Percentiles rank a stretch among this genome's conserved stretches.
phyloP scores from a whole-genome alignment of 371 early-diverging fungal genomes.

The Chytridiales sp. region DNA sequence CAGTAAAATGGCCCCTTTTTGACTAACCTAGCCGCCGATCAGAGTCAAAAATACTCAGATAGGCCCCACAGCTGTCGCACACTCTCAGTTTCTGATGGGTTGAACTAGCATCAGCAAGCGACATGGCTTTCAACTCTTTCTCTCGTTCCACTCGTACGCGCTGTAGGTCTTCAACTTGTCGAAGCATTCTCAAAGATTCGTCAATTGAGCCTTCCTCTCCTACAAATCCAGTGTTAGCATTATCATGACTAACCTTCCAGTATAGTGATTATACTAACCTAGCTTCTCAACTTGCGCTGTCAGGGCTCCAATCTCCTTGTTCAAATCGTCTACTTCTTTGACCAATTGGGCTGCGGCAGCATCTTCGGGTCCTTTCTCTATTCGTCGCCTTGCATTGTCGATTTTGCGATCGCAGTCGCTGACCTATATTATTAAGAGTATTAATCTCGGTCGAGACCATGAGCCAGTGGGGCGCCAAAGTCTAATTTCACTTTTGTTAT shows the following conservation, averaged over 20 bases:
- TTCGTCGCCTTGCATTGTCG: slow-evolving; percentile 32
- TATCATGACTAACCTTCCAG: slow-evolving; percentile 28
- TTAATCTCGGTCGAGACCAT: too few relatives aligned
- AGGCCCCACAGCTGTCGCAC: too few relatives aligned
- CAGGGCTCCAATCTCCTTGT: slow-evolving; percentile 42
- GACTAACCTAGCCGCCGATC: too few relatives aligned
- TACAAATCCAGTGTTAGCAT: slow-evolving; percentile 2
- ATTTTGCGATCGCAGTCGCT: slow-evolving; percentile 52
- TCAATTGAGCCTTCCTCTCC: slow-evolving; percentile 48
- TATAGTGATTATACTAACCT: too few relatives aligned
- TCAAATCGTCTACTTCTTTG: slow-evolving; percentile 41
- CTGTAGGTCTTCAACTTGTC: slow-evolving; percentile 41
- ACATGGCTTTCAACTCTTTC: slow-evolving; percentile 34
- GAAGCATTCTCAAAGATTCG: slow-evolving; percentile 39
- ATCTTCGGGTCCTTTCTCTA: slow-evolving; percentile 48
- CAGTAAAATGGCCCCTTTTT: too few relatives aligned
- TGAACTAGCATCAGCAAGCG: slow-evolving; percentile 37
- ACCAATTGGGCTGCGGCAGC: slow-evolving; percentile 28
- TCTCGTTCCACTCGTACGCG: slow-evolving; percentile 39
- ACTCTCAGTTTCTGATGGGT: too few relatives aligned
- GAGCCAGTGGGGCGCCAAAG: too few relatives aligned
- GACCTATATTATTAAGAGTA: too few relatives aligned
- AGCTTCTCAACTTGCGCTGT: slow-evolving; percentile 42
- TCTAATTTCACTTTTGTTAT: too few relatives aligned
- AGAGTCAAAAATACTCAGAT: too few relatives aligned